Conservation (phyloP, 208 protist species). For the Leishmania turanica region DNA sequence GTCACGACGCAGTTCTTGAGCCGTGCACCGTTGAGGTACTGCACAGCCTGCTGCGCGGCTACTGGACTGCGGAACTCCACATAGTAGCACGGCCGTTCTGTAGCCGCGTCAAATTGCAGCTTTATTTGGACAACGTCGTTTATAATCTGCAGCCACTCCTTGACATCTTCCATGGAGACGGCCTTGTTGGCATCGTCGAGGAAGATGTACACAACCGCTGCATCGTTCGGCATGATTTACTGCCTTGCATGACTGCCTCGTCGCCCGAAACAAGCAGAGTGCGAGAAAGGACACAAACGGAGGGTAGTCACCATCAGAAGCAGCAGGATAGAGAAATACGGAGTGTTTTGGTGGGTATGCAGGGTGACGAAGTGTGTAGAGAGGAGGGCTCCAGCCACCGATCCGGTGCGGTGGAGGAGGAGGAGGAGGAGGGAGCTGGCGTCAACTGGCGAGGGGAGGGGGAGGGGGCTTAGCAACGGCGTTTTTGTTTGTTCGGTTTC, state of each 20-base stretch:
- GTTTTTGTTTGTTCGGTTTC: not conserved
- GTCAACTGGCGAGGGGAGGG: not conserved
- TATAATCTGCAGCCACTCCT: slow-evolving; percentile 74
- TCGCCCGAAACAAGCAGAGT: not conserved
- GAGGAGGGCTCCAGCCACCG: not conserved
- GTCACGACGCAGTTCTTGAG: slow-evolving; percentile 70
- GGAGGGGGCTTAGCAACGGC: not conserved
- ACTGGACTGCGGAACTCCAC: slow-evolving; percentile 50
- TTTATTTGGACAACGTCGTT: slow-evolving; percentile 71
- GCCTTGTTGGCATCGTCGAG: slow-evolving; percentile 40
- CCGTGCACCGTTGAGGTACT: slow-evolving; percentile 60
- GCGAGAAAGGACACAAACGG: slow-evolving; percentile 10
- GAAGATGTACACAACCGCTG: slow-evolving; percentile 61
- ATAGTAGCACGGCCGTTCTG: slow-evolving; percentile 50
- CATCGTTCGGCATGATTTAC: slow-evolving; percentile 21
- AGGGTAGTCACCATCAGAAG: not conserved
- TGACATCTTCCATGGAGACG: slow-evolving; percentile 62
- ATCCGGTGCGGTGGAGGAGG: not conserved
- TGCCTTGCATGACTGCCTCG: not conserved
- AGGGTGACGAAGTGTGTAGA: not conserved
- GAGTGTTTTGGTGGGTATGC: not conserved
- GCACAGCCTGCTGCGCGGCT: slow-evolving; percentile 61
- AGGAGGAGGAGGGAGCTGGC: not conserved
- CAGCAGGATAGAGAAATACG: not conserved
- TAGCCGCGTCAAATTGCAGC: slow-evolving; percentile 68